phyloP scores from a whole-genome alignment of 768 basidiomycete species.

The Gelatoporia subvermispora region DNA sequence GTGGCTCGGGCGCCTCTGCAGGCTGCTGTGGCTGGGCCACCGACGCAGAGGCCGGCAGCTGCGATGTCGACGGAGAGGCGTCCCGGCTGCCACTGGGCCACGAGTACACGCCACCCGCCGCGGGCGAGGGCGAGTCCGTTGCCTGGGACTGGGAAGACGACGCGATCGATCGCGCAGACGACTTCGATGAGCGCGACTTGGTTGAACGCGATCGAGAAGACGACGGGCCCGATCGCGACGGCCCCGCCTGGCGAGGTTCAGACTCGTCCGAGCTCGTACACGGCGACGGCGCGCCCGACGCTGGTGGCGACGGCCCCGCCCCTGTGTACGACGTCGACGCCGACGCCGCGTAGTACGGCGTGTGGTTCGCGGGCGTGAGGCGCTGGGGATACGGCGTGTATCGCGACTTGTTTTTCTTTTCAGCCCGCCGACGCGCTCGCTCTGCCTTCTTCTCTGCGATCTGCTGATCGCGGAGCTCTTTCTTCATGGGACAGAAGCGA shows the following conservation, averaged over 20 bases:
- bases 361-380: not conserved
- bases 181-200: not conserved
- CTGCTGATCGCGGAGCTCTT: conserved; percentile 12
- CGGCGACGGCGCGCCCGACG: conserved; percentile 3
- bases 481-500: conserved; percentile 21
- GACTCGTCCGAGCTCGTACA: not conserved
- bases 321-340: not conserved
- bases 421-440: conserved; percentile 7
- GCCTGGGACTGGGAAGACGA: not conserved
- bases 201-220: not conserved
- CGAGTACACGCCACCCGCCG: too few species aligned
- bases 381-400: not conserved
- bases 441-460: conserved; percentile 5
- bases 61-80: too few species aligned
- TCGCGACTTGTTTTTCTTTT: conserved; percentile 4
- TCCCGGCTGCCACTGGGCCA: too few species aligned
- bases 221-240: not conserved
- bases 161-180: not conserved
- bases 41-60: too few species aligned
- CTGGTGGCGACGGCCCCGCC: conserved; percentile 2
- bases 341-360: not conserved
- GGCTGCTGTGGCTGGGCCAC: too few species aligned
- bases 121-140: too few species aligned
- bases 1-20: too few species aligned
- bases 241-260: not conserved